Percentiles rank a stretch among this genome's conserved stretches.
Evolutionary conservation across 768 basidiomycete genomes (phyloP).

Genomic region (Mycena venus): DNA sequence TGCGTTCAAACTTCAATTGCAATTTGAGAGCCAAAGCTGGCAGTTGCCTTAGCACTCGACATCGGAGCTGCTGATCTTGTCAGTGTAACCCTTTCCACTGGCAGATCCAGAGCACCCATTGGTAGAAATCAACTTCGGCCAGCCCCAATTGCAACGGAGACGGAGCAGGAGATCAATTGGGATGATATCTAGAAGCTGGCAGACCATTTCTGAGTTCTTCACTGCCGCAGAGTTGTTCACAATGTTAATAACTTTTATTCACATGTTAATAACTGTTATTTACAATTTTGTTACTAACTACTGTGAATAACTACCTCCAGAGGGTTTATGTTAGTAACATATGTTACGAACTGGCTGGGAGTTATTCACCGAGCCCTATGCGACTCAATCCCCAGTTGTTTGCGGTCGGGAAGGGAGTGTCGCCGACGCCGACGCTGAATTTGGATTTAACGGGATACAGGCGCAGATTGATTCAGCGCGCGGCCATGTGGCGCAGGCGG

Average conservation of each 20-base stretch:
- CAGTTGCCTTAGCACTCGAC: neutral
- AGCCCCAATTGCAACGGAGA: neutral
- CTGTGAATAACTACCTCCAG: neutral
- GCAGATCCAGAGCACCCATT: neutral
- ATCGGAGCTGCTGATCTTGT: neutral
- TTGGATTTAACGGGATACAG: slow-evolving; percentile 79
- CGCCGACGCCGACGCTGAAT: slow-evolving; percentile 77
- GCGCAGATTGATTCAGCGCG: slow-evolving; percentile 85
- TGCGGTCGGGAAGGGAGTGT: slow-evolving; percentile 56
- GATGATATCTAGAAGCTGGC: neutral
- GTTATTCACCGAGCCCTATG: slow-evolving; percentile 1
- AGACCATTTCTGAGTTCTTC: neutral
- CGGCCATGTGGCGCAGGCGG: slow-evolving; percentile 77
- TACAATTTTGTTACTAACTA: neutral
- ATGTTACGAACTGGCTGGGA: neutral
- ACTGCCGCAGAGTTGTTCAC: neutral
- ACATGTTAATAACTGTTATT: slow-evolving; percentile 5
- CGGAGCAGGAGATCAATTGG: neutral
- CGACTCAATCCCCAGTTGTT: no score
- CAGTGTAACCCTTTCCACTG: neutral
- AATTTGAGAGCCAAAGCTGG: no score
- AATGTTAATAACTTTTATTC: neutral
- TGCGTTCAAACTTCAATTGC: no score
- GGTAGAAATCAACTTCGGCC: neutral
- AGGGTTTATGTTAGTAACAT: neutral